Base-by-base conservation (phyloP, 768 basidiomycete species). In the Leucocoprinus leucothites region DNA sequence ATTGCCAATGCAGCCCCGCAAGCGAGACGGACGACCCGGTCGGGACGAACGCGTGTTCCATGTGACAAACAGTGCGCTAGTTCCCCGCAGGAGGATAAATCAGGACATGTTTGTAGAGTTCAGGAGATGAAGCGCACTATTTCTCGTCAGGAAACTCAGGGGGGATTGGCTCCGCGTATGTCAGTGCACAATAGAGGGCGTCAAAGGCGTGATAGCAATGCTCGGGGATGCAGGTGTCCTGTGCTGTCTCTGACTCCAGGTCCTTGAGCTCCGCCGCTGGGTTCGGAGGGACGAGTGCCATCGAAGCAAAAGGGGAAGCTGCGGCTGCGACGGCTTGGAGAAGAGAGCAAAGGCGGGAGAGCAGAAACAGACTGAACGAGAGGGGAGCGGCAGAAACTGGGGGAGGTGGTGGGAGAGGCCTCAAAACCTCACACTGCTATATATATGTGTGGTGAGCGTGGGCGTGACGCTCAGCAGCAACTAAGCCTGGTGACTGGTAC, bases 1-100 rank as follows among this genome's bases (percentile, higher is more conserved):
- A 70, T 82, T 94, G 64, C 96, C 96, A 62, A 99, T 98, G 72
- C 96, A 99, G 45, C 96, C 96, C 50, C 96, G 76, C 58, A 99
- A 75, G 56, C 82, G 77, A 43, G 83, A 76, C 19, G 80, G 67
- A 56, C 82, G 80, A 28, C 83, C 84, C 18, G 82, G 73, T 54
- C 81, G 83, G 55, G 77, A 77, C 28, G 82, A 77, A 57, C 80
- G 81, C 43, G 82, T 87, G 70, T 93, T 94, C 95, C 95, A 99
- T 5, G 96, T 98, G 28, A 98, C 93, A 70, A 99, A 99, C 53
- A 99, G 77, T 11, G 95, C 94, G 70, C 93, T 94, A 38, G 38
- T 38, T 13, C 4, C 3, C 38, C 38, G 4, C 9, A 38, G 38
- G 16, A 6, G 6, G 38, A 58, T 42, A 50, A 9, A 57, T 36